Percentiles rank a stretch among this genome's conserved stretches.
Conservation (phyloP, 495 filamentous ascomycete genomes). For the Usnea hakonensis region DNA sequence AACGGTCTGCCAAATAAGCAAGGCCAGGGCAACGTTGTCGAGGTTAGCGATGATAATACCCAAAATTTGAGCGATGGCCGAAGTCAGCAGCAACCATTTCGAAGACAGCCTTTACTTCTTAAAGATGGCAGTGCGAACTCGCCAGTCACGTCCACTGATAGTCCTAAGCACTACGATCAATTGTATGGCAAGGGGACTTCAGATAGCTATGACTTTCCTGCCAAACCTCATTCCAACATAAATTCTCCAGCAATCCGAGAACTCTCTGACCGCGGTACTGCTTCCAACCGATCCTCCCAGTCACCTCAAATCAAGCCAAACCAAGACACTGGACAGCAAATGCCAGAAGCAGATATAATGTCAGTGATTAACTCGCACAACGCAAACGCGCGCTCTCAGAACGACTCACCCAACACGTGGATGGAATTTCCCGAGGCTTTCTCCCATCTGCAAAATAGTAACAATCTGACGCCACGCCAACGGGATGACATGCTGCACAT, state of each 20-base stretch:
- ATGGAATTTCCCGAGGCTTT: slow-evolving; percentile 72
- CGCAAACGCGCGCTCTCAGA: slow-evolving; percentile 56
- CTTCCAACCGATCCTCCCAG: slow-evolving; percentile 21
- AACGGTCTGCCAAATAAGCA: slow-evolving; percentile 56
- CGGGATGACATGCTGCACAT: slow-evolving; percentile 71
- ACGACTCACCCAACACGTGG: slow-evolving; percentile 35
- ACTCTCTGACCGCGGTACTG: slow-evolving; percentile 25
- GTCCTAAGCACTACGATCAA: slow-evolving; percentile 6
- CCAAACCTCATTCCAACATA: background rate
- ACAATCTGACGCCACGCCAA: slow-evolving; percentile 65
- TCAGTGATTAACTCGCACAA: slow-evolving; percentile 63
- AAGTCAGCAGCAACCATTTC: slow-evolving; percentile 34
- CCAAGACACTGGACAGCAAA: slow-evolving; percentile 23
- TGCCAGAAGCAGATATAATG: slow-evolving; percentile 69
- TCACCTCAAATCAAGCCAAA: slow-evolving; percentile 23
- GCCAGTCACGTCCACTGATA: slow-evolving; percentile 7
- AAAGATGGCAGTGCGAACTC: slow-evolving; percentile 29
- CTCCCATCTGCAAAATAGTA: slow-evolving; percentile 56
- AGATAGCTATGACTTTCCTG: background rate
- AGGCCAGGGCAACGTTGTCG: slow-evolving; percentile 61
- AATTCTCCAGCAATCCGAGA: slow-evolving; percentile 29
- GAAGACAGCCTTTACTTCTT: slow-evolving; percentile 44
- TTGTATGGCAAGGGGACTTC: background rate
- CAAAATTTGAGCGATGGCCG: slow-evolving; percentile 30
- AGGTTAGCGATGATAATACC: slow-evolving; percentile 57